Percentiles rank a stretch among this genome's conserved stretches.
Conservation (phyloP, 495 filamentous ascomycete genomes). For the Penicillium cosmopolitanum region DNA sequence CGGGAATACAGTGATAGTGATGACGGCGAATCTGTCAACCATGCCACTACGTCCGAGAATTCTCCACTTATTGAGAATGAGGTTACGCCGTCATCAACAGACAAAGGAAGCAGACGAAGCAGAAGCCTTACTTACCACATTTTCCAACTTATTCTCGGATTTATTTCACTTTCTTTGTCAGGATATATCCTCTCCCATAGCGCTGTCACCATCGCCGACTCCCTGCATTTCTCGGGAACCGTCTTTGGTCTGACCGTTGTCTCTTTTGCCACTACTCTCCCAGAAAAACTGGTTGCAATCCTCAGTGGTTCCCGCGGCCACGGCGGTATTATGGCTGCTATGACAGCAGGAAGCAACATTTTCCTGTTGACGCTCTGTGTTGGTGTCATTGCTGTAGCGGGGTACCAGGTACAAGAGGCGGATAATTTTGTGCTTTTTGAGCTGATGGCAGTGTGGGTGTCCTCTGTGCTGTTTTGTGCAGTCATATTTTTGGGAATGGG, state of each 20-base stretch:
- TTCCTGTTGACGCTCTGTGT: conserved; percentile 57
- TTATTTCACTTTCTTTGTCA: conserved; percentile 51
- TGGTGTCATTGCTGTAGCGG: conserved; percentile 43
- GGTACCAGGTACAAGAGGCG: conserved; percentile 20
- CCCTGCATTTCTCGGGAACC: conserved; percentile 45
- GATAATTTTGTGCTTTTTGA: conserved; percentile 37
- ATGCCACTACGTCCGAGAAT: conserved; percentile 15
- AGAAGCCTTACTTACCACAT: conserved; percentile 40
- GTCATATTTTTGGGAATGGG: conserved; percentile 34
- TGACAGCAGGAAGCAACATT: conserved; percentile 58
- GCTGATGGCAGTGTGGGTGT: conserved; percentile 38
- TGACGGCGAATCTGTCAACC: conserved; percentile 1
- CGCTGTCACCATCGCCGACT: conserved; percentile 40
- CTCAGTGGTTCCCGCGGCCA: conserved; percentile 50
- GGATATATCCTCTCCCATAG: conserved; percentile 52
- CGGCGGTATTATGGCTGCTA: conserved; percentile 55
- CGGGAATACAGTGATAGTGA: conserved; percentile 12
- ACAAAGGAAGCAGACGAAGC: not conserved
- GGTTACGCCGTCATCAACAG: not conserved
- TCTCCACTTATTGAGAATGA: conserved; percentile 19
- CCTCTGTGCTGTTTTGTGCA: conserved; percentile 30
- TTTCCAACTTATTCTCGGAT: conserved; percentile 48
- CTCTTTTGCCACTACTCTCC: conserved; percentile 59
- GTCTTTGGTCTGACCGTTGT: conserved; percentile 58
- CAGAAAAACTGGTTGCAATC: conserved; percentile 58